Conservation (phyloP, 371 early-diverging fungal genomes). For the Syncephalis plumigaleata region DNA sequence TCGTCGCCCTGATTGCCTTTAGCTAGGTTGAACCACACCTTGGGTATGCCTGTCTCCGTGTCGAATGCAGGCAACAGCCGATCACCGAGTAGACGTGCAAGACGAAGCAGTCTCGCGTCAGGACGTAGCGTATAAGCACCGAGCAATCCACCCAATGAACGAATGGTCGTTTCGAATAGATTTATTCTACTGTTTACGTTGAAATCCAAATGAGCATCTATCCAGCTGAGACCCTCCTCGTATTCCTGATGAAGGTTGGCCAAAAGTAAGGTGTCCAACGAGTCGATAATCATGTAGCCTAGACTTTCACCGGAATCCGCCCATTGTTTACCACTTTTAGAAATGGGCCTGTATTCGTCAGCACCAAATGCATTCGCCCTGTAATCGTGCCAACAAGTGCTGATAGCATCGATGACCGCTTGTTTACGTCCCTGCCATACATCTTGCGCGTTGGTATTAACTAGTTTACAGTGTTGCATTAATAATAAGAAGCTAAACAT, state of each 20-base stretch:
- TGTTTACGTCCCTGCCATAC: too few relatives aligned
- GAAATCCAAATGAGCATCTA: conserved; percentile 33
- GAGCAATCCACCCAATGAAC: conserved; percentile 50
- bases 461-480: too few relatives aligned
- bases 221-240: conserved; percentile 40
- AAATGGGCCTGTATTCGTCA: conserved; percentile 69
- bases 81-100: conserved; percentile 31
- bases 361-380: conserved; percentile 52
- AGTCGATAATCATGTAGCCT: conserved; percentile 67
- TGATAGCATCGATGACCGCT: conserved; percentile 29
- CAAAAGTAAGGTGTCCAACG: conserved; percentile 67
- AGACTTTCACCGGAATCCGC: conserved; percentile 12
- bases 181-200: conserved; percentile 38
- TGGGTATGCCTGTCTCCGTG: conserved; percentile 35
- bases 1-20: conserved; percentile 13
- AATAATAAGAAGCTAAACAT: too few relatives aligned
- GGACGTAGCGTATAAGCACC: conserved; percentile 30
- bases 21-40: conserved; percentile 38
- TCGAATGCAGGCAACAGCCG: conserved; percentile 35
- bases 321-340: conserved; percentile 11
- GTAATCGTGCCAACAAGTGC: conserved; percentile 69
- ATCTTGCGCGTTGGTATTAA: too few relatives aligned
- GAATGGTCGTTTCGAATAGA: conserved; percentile 60
- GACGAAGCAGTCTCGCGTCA: conserved; percentile 16
- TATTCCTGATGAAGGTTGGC: conserved; percentile 67